Conservation (phyloP, 1,139 yeast genomes). For the Entelexis sorbosivorans region DNA sequence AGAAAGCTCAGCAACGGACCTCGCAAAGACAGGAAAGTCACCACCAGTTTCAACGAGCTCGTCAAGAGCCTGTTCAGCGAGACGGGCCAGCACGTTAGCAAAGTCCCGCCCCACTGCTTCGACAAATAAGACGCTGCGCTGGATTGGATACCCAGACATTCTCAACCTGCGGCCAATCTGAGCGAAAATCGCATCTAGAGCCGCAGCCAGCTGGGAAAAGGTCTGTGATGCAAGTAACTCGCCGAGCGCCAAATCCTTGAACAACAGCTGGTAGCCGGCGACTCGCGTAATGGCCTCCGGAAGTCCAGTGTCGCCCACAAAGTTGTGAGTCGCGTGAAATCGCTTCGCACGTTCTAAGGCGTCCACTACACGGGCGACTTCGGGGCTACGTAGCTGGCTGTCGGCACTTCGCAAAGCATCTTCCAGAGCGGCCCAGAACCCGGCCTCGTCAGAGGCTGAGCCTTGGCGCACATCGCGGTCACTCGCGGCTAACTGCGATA, state of each 20-base stretch:
- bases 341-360: slow-evolving; percentile 62
- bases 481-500: slow-evolving; percentile 20
- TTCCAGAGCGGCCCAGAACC: slow-evolving; percentile 72
- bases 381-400: slow-evolving; percentile 46
- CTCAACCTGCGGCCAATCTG: slow-evolving; percentile 54
- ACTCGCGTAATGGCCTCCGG: slow-evolving; percentile 46
- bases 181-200: slow-evolving; percentile 42
- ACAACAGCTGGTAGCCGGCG: slow-evolving; percentile 41
- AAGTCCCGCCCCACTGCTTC: slow-evolving; percentile 49
- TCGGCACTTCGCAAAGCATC: slow-evolving; percentile 46
- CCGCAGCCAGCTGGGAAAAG: slow-evolving; percentile 38
- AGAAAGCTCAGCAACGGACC: slow-evolving; percentile 1
- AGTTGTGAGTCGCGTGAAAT: slow-evolving; percentile 65
- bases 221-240: slow-evolving; percentile 45
- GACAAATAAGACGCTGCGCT: slow-evolving; percentile 50
- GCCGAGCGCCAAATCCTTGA: slow-evolving; percentile 61
- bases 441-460: slow-evolving; percentile 46
- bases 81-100: slow-evolving; percentile 25
- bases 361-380: slow-evolving; percentile 49
- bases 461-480: slow-evolving; percentile 25
- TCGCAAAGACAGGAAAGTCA: background rate
- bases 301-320: slow-evolving; percentile 63
- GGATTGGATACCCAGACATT: slow-evolving; percentile 52
- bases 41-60: slow-evolving; percentile 18
- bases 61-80: slow-evolving; percentile 22